phyloP scores from a whole-genome alignment of 75 land plant genomes.

The Cunninghamia lanceolata region DNA sequence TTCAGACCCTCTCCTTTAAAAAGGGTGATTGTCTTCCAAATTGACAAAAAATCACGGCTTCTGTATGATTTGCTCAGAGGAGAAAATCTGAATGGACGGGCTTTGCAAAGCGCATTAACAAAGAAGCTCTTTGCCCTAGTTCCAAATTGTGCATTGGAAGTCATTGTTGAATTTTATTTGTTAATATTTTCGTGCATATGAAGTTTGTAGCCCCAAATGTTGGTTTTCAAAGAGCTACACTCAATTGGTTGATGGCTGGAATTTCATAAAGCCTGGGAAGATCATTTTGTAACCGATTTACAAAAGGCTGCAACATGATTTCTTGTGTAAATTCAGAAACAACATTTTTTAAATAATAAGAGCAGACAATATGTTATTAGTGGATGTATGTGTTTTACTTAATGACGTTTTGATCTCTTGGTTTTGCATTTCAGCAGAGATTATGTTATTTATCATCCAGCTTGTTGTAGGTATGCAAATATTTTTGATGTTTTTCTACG shows the following conservation, averaged over 20 bases:
- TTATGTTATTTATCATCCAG: not conserved
- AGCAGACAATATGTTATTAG: not conserved
- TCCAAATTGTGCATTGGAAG: not conserved
- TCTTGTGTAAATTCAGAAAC: not conserved
- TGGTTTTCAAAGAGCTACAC: not conserved
- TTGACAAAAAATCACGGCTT: not conserved
- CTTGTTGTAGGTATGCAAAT: not conserved
- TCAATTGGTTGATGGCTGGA: not conserved
- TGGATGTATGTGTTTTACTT: not conserved
- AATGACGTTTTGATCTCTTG: not conserved
- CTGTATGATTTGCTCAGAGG: not conserved
- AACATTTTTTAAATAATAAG: not conserved
- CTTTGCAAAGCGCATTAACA: not conserved
- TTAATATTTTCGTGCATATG: not conserved
- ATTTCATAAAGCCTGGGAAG: not conserved
- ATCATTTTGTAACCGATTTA: not conserved
- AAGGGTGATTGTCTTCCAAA: not conserved
- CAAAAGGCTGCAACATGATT: not conserved
- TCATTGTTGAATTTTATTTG: not conserved
- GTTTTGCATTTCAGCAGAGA: not conserved
- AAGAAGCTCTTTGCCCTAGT: not conserved
- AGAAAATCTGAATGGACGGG: not conserved
- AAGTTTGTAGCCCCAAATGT: not conserved
- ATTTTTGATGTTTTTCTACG: not conserved
- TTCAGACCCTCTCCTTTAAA: conserved; percentile 55